Evolutionary conservation across 2,329 filamentous ascomycete genomes (phyloP), one percentile per base, ranked within the genome.

Genomic region (Taxawa tesnikishii): DNA sequence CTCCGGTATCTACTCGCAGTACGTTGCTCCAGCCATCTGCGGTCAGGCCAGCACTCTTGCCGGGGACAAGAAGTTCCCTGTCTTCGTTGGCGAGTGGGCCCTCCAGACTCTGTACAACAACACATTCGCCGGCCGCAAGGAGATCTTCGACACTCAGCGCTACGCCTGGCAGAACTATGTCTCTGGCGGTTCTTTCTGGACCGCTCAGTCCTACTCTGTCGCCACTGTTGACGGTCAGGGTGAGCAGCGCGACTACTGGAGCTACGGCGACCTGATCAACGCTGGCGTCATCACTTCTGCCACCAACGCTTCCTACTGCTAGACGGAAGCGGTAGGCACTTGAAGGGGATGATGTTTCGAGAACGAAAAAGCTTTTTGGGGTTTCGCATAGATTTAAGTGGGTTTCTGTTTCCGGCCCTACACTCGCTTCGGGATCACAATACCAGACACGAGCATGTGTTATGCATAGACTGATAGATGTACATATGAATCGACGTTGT

Each of bases 61-160:
- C 11, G 39, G 37, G 5, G 32, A 41, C 5, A 32, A 32, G 28
- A 43, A 43, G 26, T 44, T 45, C 21, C 43, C 46, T 2, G 39
- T 46, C 5, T 49, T 50, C 28, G 39, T 52, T 11, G 51, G 50
- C 12, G 50, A 53, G 31, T 53, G 48, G 48, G 34, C 45, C 1
- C 38, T 53, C 11, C 43, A 53, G 32, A 43, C 44, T 5, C 28
- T 36, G 28, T 28, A 36, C 18, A 42, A 47, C 26, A 53, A 51
- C 40, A 38, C 29, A 10, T 37, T 49, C 17, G 40, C 36, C 6
- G 39, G 36, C 13, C 38, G 46, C 9, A 38, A 31, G 15, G 41
- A 28, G 13, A 43, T 42, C 23, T 32, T 46, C 21, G 39, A 49
- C 28, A 45, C 43, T 0, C 40, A 42, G 14, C 16, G 44, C 4